These are phyloP conservation scores for Camelina laxa DNA, from an alignment of 345 rosid species.

Conservation along the genomic window DNA sequence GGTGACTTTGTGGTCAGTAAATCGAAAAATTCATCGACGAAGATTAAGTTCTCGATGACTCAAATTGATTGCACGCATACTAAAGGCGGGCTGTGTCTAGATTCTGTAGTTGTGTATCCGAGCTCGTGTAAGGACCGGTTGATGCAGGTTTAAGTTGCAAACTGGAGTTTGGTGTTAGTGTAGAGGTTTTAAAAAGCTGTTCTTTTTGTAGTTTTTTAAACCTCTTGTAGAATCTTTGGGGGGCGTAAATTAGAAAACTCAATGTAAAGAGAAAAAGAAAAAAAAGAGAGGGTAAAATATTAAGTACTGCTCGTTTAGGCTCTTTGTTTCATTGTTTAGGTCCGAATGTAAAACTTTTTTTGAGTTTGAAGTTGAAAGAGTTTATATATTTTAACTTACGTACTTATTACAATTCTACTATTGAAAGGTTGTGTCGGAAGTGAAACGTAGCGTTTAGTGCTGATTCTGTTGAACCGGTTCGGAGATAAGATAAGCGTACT, in stretches of 20 bases:
- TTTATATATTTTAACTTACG: no score
- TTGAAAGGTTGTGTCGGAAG: neutral
- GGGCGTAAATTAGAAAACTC: constrained; percentile 4
- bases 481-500: neutral
- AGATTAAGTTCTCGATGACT: constrained; percentile 81
- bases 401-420: neutral
- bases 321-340: constrained; percentile 5
- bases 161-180: constrained; percentile 27
- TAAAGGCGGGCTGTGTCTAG: constrained; percentile 92
- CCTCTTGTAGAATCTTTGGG: constrained; percentile 33
- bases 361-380: neutral
- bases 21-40: constrained; percentile 43
- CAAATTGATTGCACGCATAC: constrained; percentile 99
- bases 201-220: constrained; percentile 21
- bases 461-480: neutral
- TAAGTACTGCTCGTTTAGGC: neutral
- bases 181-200: constrained; percentile 39
- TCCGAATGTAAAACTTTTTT: neutral
- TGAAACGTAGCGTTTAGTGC: neutral
- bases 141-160: constrained; percentile 53
- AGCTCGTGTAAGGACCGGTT: constrained; percentile 65
- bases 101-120: constrained; percentile 77
- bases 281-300: neutral
- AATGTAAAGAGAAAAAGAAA: constrained; percentile 10
- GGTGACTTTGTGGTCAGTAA: constrained; percentile 75